phyloP scores from a whole-genome alignment of 768 basidiomycete species.

The Kwoniella pini region DNA sequence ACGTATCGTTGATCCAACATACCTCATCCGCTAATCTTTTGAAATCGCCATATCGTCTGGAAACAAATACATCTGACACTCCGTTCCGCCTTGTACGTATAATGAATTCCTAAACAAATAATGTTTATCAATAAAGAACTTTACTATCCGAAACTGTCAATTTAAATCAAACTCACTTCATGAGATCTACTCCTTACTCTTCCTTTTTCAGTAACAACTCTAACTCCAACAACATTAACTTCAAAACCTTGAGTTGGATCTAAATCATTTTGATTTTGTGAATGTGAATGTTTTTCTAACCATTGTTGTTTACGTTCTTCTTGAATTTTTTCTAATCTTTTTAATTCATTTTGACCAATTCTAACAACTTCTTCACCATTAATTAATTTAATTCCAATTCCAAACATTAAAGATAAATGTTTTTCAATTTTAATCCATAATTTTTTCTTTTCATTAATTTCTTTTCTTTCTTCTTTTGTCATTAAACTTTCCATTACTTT shows the following conservation, averaged over 20 bases:
- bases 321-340: constrained; percentile 72
- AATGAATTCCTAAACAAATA: constrained; percentile 76
- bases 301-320: constrained; percentile 62
- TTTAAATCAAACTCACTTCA: constrained; percentile 64
- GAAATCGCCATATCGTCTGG: constrained; percentile 93
- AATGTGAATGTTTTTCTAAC: constrained; percentile 33
- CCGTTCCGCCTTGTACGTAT: constrained; percentile 78
- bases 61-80: constrained; percentile 77
- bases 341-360: constrained; percentile 79
- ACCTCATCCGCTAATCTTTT: constrained; percentile 83
- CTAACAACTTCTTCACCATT: constrained; percentile 80
- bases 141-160: background rate
- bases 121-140: constrained; percentile 22
- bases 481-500: constrained; percentile 39
- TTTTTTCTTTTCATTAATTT: constrained; percentile 63
- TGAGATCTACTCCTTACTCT: constrained; percentile 80
- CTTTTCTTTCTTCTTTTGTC: constrained; percentile 47
- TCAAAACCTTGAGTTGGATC: constrained; percentile 62
- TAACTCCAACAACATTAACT: constrained; percentile 86
- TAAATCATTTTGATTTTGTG: background rate
- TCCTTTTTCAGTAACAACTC: constrained; percentile 78
- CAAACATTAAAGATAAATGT: constrained; percentile 77
- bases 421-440: constrained; percentile 78
- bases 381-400: constrained; percentile 74
- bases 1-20: constrained; percentile 48